Percentiles rank a stretch among this genome's conserved stretches.
These are phyloP conservation scores for Dactylonectria estremocensis DNA, from an alignment of 2,329 filamentous ascomycete species.

Conservation along the genomic window DNA sequence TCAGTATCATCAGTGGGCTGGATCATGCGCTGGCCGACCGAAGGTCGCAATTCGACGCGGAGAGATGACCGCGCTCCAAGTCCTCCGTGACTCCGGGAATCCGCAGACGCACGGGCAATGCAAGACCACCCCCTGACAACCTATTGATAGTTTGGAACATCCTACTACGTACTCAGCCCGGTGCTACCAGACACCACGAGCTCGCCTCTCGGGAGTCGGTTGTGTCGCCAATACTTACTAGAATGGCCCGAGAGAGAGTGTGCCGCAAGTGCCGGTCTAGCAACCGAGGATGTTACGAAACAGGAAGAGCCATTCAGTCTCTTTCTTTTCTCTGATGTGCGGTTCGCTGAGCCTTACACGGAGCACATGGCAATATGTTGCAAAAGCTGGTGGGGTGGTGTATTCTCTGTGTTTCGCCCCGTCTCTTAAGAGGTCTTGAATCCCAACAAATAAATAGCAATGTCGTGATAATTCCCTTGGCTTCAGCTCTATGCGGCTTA, in stretches of 20 bases:
- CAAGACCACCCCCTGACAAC: slow-evolving; percentile 9
- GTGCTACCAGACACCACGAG: slow-evolving; percentile 25
- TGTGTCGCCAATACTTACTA: slow-evolving; percentile 34
- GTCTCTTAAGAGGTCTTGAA: slow-evolving; percentile 1
- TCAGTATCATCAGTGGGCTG: slow-evolving; percentile 16
- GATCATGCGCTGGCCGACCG: slow-evolving; percentile 21
- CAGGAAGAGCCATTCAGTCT: slow-evolving; percentile 10
- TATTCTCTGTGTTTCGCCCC: slow-evolving; percentile 1
- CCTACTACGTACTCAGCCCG: slow-evolving; percentile 9
- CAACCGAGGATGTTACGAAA: slow-evolving; percentile 31
- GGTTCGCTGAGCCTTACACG: neutral
- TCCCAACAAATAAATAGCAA: slow-evolving; percentile 4
- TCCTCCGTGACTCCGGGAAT: slow-evolving; percentile 13
- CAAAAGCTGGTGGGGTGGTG: slow-evolving; percentile 1
- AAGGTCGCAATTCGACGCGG: slow-evolving; percentile 5
- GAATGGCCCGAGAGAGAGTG: slow-evolving; percentile 14
- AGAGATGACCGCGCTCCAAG: slow-evolving; percentile 12
- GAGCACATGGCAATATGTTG: neutral
- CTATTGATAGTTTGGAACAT: slow-evolving; percentile 21
- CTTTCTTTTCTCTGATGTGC: neutral
- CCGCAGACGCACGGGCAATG: slow-evolving; percentile 28
- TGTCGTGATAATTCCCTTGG: slow-evolving; percentile 33
- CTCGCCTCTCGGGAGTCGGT: slow-evolving; percentile 13
- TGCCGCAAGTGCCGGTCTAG: slow-evolving; percentile 34
- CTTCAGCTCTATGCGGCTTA: slow-evolving; percentile 21